Evolutionary conservation across 352 stramenopile species (phyloP).

Genomic region (Plasmopara viticola): DNA sequence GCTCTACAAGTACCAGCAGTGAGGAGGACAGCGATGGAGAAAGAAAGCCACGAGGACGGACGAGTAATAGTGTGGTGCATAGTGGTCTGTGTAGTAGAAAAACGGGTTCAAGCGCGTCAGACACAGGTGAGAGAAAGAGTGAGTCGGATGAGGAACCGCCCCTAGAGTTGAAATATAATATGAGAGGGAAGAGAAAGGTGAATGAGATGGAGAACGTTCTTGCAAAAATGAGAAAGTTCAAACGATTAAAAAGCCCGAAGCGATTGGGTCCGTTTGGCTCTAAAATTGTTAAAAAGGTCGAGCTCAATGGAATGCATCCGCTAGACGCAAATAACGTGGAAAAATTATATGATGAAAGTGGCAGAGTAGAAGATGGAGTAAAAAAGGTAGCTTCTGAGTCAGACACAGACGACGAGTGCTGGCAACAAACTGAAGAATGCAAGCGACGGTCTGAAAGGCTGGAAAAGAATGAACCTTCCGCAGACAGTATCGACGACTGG

Average conservation of each 20-base stretch:
- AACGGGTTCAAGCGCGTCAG: too few species aligned
- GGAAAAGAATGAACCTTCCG: slow-evolving; percentile 9
- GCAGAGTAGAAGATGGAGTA: not conserved
- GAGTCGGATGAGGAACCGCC: too few species aligned
- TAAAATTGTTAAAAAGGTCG: too few species aligned
- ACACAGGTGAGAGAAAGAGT: not conserved
- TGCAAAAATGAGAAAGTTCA: slow-evolving; percentile 6
- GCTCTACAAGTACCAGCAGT: not conserved
- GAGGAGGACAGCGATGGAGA: slow-evolving; percentile 1
- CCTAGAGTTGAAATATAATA: not conserved
- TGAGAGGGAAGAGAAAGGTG: not conserved
- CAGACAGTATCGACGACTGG: slow-evolving; percentile 16
- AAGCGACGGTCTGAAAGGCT: not conserved
- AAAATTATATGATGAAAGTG: too few species aligned
- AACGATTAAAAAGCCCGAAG: slow-evolving; percentile 3
- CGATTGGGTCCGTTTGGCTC: too few species aligned
- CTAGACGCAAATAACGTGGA: too few species aligned
- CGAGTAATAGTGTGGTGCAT: not conserved
- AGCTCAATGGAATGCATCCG: too few species aligned
- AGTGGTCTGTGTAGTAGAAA: not conserved
- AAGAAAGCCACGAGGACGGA: slow-evolving; percentile 1
- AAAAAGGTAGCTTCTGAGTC: not conserved
- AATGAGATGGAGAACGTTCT: not conserved
- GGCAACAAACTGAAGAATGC: slow-evolving; percentile 7
- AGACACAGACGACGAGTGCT: slow-evolving; percentile 19